Conservation (phyloP, 164 flowering plant species). For the Nymphaea thermarum region DNA sequence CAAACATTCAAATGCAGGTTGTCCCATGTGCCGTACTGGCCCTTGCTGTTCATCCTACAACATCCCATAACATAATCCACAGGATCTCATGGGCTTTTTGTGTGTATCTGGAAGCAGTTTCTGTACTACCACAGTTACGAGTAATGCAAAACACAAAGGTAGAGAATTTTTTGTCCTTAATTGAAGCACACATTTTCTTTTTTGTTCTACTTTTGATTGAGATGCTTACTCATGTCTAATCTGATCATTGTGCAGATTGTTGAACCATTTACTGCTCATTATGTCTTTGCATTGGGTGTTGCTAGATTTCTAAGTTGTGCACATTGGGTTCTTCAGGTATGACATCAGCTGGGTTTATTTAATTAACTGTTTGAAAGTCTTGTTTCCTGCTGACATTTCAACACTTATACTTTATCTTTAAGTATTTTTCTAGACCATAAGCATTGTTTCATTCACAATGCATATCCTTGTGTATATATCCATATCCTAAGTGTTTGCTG, state of each 20-base stretch:
- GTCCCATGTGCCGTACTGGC: conserved; percentile 37
- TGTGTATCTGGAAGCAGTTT: conserved; percentile 55
- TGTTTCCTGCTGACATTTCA: not conserved
- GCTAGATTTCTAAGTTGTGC: conserved; percentile 44
- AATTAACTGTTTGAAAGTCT: not conserved
- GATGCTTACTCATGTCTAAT: not conserved
- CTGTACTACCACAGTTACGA: conserved; percentile 43
- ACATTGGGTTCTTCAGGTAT: conserved; percentile 46
- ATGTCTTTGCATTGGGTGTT: conserved; percentile 39
- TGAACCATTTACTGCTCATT: conserved; percentile 41
- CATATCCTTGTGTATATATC: not conserved
- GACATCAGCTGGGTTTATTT: not conserved
- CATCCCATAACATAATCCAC: conserved; percentile 33
- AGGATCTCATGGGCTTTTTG: conserved; percentile 47
- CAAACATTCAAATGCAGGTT: conserved; percentile 21
- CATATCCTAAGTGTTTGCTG: not conserved
- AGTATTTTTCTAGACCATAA: no score
- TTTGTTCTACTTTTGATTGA: not conserved
- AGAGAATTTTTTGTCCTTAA: not conserved
- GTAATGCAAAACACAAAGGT: conserved; percentile 60
- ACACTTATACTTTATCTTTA: not conserved
- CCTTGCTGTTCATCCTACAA: conserved; percentile 33
- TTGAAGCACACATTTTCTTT: not conserved
- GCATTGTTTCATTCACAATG: no score
- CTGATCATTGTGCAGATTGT: conserved; percentile 17